These are phyloP conservation scores for Termitomyces sp. DNA, from an alignment of 768 basidiomycete species.

Conservation along the genomic window DNA sequence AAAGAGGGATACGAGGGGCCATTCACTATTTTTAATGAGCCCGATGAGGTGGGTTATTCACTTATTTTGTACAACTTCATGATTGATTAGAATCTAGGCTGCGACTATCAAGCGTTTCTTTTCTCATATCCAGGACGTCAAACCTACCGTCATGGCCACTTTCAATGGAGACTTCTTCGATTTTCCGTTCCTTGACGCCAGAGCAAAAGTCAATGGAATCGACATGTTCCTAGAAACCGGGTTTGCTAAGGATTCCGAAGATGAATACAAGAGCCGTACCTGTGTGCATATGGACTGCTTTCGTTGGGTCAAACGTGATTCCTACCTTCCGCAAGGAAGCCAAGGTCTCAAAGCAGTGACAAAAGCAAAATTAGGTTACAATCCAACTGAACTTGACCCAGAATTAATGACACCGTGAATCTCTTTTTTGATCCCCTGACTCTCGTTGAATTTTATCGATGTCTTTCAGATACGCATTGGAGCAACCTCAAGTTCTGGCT, in stretches of 20 bases:
- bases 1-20: conserved; percentile 97
- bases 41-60: conserved; percentile 66
- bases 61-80: background rate
- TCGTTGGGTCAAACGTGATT: conserved; percentile 99
- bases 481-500: conserved; percentile 90
- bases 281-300: conserved; percentile 99
- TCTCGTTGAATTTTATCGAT: background rate
- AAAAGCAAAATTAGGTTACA: conserved; percentile 91
- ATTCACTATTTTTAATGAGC: conserved; percentile 92
- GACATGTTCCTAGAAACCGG: conserved; percentile 97
- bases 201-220: conserved; percentile 83
- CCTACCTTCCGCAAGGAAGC: conserved; percentile 96
- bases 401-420: conserved; percentile 98
- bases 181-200: conserved; percentile 91
- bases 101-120: conserved; percentile 85
- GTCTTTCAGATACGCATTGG: conserved; percentile 77
- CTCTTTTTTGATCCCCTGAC: background rate
- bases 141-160: conserved; percentile 95
- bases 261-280: conserved; percentile 88
- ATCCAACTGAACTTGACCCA: conserved; percentile 95
- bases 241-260: conserved; percentile 85
- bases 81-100: conserved; percentile 39
- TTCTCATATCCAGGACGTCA: conserved; percentile 87
- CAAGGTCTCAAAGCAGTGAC: conserved; percentile 99
- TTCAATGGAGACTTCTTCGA: conserved; percentile 99